These are phyloP conservation scores for Rhizopus sp. DNA, from an alignment of 371 early-diverging fungal species.

Conservation along the genomic window DNA sequence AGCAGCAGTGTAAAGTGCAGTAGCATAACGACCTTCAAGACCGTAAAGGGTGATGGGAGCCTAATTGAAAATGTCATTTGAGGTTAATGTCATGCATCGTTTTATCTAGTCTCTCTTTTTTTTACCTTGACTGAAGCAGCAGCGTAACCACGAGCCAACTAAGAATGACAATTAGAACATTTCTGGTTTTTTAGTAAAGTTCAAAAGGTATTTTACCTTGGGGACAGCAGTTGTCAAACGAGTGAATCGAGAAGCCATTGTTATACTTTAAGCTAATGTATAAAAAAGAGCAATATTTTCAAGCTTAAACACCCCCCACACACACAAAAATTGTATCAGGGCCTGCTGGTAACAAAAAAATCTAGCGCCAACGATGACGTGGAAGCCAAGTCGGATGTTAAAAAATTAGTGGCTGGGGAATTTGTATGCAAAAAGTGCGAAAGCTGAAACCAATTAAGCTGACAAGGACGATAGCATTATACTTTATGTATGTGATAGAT, in stretches of 20 bases:
- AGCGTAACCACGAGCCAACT: slow-evolving; percentile 64
- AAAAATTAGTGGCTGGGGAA: background rate
- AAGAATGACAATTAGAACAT: slow-evolving; percentile 9
- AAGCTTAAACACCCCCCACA: background rate
- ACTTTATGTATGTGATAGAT: too few relatives aligned
- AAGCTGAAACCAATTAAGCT: too few relatives aligned
- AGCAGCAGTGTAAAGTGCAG: slow-evolving; percentile 95
- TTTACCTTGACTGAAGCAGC: slow-evolving; percentile 56
- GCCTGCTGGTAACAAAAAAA: slow-evolving; percentile 8
- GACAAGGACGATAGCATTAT: too few relatives aligned
- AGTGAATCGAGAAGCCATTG: slow-evolving; percentile 53
- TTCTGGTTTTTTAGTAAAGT: background rate
- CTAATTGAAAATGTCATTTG: slow-evolving; percentile 38
- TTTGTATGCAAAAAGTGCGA: too few relatives aligned
- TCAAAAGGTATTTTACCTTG: slow-evolving; percentile 33
- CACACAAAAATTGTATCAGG: slow-evolving; percentile 8
- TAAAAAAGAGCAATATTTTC: slow-evolving; percentile 5
- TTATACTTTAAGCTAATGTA: slow-evolving; percentile 6
- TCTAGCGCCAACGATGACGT: slow-evolving; percentile 1
- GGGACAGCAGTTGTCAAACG: slow-evolving; percentile 50
- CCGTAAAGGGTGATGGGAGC: slow-evolving; percentile 87
- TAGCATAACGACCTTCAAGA: slow-evolving; percentile 97
- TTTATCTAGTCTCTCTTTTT: slow-evolving; percentile 8
- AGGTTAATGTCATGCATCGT: background rate
- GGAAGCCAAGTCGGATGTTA: background rate